Base-by-base conservation (phyloP, 345 rosid genomes). In the Rhizophora apiculata region DNA sequence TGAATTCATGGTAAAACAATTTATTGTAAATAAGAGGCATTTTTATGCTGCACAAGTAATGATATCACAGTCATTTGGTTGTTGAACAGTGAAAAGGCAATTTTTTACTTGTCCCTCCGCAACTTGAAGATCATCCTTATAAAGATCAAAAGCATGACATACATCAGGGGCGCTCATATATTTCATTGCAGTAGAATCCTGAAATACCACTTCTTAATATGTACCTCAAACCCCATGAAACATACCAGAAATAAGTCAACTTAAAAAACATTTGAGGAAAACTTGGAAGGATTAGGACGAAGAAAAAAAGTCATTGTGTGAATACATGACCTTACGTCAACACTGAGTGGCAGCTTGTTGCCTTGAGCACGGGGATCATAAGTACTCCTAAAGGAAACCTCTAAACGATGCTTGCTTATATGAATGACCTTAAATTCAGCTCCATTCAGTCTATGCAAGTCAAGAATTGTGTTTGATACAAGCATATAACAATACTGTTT, bases 321-420 rank as follows among this genome's bases (percentile, higher is more conserved):
- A 60, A 20, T 31, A 26, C 6, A 57, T 2, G 20, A 81, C 81
- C 85, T 76, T 36, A 78, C 76, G 75, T 79, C 82, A 36, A 79
- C 51, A 72, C 72, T 76, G 32, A 79, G 72, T n/a, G 82, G 85
- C 29, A 76, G 73, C 18, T 46, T 68, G 72, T 0, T 62, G 60
- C 69, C 72, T 15, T 27, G 2, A 66, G 32, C 48, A 1, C 80
- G 65, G 20, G 79, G 80, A 71, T 60, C 39, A 27, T 67, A 82
- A 59, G 69, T 67, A 15, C 61, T 74, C 74, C 63, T 76, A 68
- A 82, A 82, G n/a, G 85, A 79, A 64, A 79, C 74, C 64, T 82
- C 85, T 63, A 82, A 8, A 8, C 16, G 21, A 65, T 76, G 79
- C 16, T 75, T 61, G 36, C 62, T 70, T 26, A 1, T 62, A 15